These are phyloP conservation scores for Protea cynaroides DNA, from an alignment of 164 flowering plant genomes.

Conservation along the genomic window DNA sequence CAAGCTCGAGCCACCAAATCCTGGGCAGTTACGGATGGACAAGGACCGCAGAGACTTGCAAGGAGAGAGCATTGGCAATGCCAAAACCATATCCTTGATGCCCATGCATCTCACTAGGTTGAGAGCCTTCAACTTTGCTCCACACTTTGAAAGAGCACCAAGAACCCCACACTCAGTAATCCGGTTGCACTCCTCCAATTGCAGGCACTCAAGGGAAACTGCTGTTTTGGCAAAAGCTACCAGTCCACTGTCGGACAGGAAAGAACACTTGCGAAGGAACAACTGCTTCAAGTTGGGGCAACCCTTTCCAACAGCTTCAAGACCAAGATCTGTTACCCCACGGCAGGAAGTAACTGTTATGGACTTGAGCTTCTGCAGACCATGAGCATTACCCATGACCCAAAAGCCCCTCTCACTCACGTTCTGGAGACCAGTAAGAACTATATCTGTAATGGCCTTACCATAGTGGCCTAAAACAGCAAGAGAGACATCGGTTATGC, in stretches of 20 bases:
- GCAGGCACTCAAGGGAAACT: conserved; percentile 49
- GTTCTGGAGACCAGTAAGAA: conserved; percentile 41
- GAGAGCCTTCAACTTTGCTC: conserved; percentile 49
- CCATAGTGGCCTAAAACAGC: conserved; percentile 90
- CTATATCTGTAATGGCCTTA: conserved; percentile 48
- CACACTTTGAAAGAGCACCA: conserved; percentile 39
- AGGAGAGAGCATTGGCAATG: conserved; percentile 22
- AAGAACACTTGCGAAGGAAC: conserved; percentile 42
- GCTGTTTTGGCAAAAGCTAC: conserved; percentile 52
- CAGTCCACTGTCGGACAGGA: conserved; percentile 58
- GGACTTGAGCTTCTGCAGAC: conserved; percentile 51
- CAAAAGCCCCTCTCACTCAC: conserved; percentile 77
- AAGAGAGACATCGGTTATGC: conserved; percentile 65
- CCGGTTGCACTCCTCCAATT: conserved; percentile 73
- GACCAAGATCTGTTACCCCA: conserved; percentile 58
- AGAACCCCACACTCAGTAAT: conserved; percentile 56
- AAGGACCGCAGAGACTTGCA: conserved; percentile 52
- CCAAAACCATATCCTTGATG: conserved; percentile 34
- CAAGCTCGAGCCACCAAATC: conserved; percentile 52
- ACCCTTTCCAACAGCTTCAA: conserved; percentile 66
- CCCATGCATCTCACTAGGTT: conserved; percentile 59
- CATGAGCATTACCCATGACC: conserved; percentile 70
- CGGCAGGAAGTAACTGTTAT: conserved; percentile 49
- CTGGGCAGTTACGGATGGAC: conserved; percentile 56
- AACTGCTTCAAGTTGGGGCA: conserved; percentile 62